A percentile compares a stretch with the other conserved stretches of the same genome.
phyloP scores from a whole-genome alignment of 1,139 yeast genomes.

The Debaryomyces nepalensis region DNA sequence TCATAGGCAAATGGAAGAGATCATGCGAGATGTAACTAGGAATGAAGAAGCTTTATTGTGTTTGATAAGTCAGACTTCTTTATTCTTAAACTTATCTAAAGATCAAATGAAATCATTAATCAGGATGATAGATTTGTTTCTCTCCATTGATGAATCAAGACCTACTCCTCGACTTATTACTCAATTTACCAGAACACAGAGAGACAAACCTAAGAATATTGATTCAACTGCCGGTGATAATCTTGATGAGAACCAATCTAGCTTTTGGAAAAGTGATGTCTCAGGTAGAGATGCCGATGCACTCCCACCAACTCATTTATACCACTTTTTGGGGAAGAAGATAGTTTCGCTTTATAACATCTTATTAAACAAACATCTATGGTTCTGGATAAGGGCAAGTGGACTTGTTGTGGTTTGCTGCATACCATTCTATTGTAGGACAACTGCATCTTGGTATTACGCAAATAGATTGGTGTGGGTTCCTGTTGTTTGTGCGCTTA shows the following conservation, averaged over 20 bases:
- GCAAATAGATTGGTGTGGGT: slow-evolving; percentile 37
- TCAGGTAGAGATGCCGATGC: slow-evolving; percentile 37
- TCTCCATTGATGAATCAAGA: slow-evolving; percentile 31
- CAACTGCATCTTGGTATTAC: slow-evolving; percentile 40
- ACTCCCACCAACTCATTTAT: slow-evolving; percentile 28
- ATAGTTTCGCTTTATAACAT: slow-evolving; percentile 22
- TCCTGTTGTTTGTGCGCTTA: slow-evolving; percentile 39
- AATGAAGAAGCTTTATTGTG: slow-evolving; percentile 35
- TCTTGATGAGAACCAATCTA: not conserved
- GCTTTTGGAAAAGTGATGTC: slow-evolving; percentile 21
- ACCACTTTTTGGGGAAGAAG: slow-evolving; percentile 14
- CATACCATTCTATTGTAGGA: slow-evolving; percentile 28
- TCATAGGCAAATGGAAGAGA: slow-evolving; percentile 2
- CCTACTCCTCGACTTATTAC: slow-evolving; percentile 32
- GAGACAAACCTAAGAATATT: slow-evolving; percentile 18
- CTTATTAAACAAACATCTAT: slow-evolving; percentile 27
- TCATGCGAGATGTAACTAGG: slow-evolving; percentile 12
- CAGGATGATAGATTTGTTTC: slow-evolving; percentile 30
- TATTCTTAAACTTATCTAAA: slow-evolving; percentile 28
- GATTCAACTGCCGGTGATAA: slow-evolving; percentile 16
- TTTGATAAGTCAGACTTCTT: slow-evolving; percentile 33
- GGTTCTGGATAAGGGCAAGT: slow-evolving; percentile 41
- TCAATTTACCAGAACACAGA: slow-evolving; percentile 25
- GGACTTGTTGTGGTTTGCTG: slow-evolving; percentile 30
- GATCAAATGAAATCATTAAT: slow-evolving; percentile 23